Percentiles rank a stretch among this genome's conserved stretches.
These are phyloP conservation scores for Acacia crassicarpa DNA, from an alignment of 306 rosid genomes.

Conservation along the genomic window DNA sequence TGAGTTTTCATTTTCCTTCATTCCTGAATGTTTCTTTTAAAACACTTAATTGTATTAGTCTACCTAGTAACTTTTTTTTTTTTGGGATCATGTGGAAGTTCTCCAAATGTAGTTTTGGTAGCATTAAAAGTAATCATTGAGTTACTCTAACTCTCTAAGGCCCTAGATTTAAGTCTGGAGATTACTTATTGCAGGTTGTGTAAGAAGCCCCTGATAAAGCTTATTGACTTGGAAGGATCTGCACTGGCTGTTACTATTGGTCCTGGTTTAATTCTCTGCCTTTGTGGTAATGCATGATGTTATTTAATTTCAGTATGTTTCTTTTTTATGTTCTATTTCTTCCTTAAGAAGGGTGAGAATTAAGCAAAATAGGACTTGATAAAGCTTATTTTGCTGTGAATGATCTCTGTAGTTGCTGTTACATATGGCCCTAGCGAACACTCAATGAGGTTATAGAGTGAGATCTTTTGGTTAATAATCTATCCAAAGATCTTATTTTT, in stretches of 20 bases:
- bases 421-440: constrained; percentile 58
- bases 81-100: not conserved
- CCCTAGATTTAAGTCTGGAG: constrained; percentile 15
- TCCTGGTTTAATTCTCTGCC: constrained; percentile 89
- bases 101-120: constrained; percentile 19
- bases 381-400: constrained; percentile 45
- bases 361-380: not conserved
- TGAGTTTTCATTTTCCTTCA: not conserved
- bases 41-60: not conserved
- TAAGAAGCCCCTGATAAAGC: constrained; percentile 82
- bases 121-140: constrained; percentile 14
- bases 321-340: not conserved
- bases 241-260: constrained; percentile 91
- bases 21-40: constrained; percentile 2
- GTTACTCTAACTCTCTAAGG: not conserved
- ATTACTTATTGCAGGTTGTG: constrained; percentile 68
- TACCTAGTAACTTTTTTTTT: constrained; percentile 11
- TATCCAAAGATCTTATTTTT: too few species aligned
- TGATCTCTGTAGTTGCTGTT: constrained; percentile 82
- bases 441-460: too few species aligned
- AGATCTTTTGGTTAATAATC: too few species aligned
- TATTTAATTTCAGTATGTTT: not conserved
- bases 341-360: not conserved
- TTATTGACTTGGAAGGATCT: constrained; percentile 62
- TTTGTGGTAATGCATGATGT: constrained; percentile 62